Percentiles rank a stretch among this genome's conserved stretches.
Evolutionary conservation across 768 basidiomycete genomes (phyloP).

Genomic region (Psilocybe subaeruginosa): DNA sequence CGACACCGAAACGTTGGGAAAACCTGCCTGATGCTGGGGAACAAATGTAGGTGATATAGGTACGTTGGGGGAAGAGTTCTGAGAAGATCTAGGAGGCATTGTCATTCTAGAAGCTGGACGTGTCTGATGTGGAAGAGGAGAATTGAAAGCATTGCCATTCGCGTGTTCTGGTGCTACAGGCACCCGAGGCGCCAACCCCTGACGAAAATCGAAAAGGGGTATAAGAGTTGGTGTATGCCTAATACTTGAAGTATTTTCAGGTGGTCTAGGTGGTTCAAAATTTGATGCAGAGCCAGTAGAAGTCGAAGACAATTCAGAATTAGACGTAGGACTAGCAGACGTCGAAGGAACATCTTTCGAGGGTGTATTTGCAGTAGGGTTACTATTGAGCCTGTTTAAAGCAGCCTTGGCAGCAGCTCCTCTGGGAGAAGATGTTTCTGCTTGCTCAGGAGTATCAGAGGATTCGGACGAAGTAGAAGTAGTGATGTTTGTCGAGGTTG

Average conservation of each 20-base stretch:
- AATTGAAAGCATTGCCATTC: not conserved
- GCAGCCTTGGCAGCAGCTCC: slow-evolving; percentile 72
- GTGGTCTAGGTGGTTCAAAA: not conserved
- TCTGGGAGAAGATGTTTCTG: slow-evolving; percentile 25
- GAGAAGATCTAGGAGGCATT: not conserved
- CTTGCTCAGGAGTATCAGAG: slow-evolving; percentile 7
- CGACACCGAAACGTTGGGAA: slow-evolving; percentile 14
- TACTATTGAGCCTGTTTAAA: slow-evolving; percentile 42
- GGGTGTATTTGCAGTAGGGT: not conserved
- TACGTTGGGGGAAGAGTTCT: not conserved
- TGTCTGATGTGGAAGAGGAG: not conserved
- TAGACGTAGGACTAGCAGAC: not conserved
- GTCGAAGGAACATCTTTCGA: not conserved
- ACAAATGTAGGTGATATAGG: not conserved
- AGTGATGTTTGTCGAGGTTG: too few species aligned
- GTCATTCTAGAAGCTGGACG: not conserved
- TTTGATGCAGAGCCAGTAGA: too few species aligned
- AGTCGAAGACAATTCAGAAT: not conserved
- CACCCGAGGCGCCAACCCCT: not conserved
- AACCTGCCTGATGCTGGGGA: not conserved
- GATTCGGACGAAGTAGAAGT: slow-evolving; percentile 8
- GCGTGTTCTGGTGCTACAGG: not conserved
- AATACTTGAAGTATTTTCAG: not conserved
- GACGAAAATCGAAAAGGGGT: slow-evolving; percentile 42
- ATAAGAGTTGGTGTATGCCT: slow-evolving; percentile 28